Conservation (phyloP, 768 basidiomycete species). For the Asterophora lycoperdoides region DNA sequence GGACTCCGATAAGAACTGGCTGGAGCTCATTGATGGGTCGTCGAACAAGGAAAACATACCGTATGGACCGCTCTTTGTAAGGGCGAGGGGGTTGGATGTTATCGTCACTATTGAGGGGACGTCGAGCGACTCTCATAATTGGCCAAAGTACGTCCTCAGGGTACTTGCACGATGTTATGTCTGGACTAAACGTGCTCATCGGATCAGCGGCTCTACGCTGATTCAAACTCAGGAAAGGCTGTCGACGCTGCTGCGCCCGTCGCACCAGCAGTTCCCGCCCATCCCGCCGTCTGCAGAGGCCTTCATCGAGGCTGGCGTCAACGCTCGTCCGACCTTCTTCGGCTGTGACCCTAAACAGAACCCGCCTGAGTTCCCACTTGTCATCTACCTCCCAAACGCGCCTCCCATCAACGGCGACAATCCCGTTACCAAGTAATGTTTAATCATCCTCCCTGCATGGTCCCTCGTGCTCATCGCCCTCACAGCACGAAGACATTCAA, state of each 20-base stretch:
- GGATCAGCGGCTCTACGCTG: slow-evolving; percentile 48
- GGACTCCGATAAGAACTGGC: slow-evolving; percentile 46
- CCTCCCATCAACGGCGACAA: slow-evolving; percentile 60
- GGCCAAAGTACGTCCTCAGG: slow-evolving; percentile 55
- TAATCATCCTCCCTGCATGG: not conserved
- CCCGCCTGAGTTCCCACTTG: slow-evolving; percentile 56
- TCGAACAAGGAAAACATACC: slow-evolving; percentile 72
- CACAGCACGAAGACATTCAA: slow-evolving; percentile 53
- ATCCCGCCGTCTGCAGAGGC: slow-evolving; percentile 48
- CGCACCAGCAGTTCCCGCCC: slow-evolving; percentile 62
- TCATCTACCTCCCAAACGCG: slow-evolving; percentile 75
- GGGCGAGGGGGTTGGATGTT: slow-evolving; percentile 63
- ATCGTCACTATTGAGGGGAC: slow-evolving; percentile 76
- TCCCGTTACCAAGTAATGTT: slow-evolving; percentile 60
- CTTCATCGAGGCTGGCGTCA: slow-evolving; percentile 59
- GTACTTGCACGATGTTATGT: no score
- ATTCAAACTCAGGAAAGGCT: slow-evolving; percentile 42
- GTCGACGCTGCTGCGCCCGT: slow-evolving; percentile 37
- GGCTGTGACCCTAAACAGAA: slow-evolving; percentile 57
- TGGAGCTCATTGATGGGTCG: slow-evolving; percentile 69
- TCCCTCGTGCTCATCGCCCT: not conserved
- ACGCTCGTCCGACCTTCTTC: slow-evolving; percentile 71
- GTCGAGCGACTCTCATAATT: slow-evolving; percentile 54
- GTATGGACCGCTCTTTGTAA: slow-evolving; percentile 65
- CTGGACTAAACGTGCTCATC: no score